Conservation (phyloP, 2,329 filamentous ascomycete species). For the Sphaerulina musiva region DNA sequence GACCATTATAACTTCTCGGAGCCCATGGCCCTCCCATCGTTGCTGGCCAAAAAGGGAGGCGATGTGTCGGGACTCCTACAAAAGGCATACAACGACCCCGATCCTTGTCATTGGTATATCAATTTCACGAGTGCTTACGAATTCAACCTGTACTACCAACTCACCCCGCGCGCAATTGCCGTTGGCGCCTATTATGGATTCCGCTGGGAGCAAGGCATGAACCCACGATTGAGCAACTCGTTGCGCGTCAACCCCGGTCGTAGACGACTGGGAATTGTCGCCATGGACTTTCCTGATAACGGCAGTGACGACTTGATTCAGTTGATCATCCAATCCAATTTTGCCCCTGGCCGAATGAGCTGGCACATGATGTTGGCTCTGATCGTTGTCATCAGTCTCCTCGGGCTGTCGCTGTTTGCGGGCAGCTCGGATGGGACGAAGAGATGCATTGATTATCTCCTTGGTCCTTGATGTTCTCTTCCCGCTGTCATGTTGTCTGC, state of each 20-base stretch:
- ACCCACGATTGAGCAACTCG: slow-evolving; percentile 35
- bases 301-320: slow-evolving; percentile 39
- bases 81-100: slow-evolving; percentile 28
- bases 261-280: slow-evolving; percentile 33
- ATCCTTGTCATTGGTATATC: slow-evolving; percentile 35
- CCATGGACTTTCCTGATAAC: slow-evolving; percentile 35
- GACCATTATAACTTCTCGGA: slow-evolving; percentile 44
- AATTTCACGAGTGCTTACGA: slow-evolving; percentile 44
- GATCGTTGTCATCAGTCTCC: not conserved
- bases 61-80: slow-evolving; percentile 37
- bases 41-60: slow-evolving; percentile 38
- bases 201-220: slow-evolving; percentile 43
- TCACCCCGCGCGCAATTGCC: slow-evolving; percentile 36
- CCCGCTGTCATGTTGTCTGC: not conserved
- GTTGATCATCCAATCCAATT: slow-evolving; percentile 40
- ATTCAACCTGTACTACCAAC: slow-evolving; percentile 35
- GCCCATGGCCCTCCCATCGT: slow-evolving; percentile 34
- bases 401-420: not conserved
- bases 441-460: not conserved
- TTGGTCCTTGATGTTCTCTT: not conserved
- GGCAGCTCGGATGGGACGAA: slow-evolving; percentile 50
- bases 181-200: slow-evolving; percentile 41
- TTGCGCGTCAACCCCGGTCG: slow-evolving; percentile 24
- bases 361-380: not conserved
- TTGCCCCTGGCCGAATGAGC: slow-evolving; percentile 3